Conservation (phyloP, 202 grass and related monocot species). For the Musa balbisiana region DNA sequence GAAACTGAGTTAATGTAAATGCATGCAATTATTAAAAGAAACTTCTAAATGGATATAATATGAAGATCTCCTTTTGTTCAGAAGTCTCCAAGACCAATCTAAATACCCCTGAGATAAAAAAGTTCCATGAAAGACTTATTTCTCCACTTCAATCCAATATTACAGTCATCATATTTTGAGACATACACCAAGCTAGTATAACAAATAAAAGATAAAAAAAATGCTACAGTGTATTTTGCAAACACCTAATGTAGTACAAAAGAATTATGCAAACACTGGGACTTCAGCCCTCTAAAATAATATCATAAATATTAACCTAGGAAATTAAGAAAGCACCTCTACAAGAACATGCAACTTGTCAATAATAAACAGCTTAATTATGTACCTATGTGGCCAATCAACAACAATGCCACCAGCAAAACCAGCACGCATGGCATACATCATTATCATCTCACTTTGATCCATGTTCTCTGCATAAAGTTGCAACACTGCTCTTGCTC, state of each 20-base stretch:
- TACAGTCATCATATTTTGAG: neutral
- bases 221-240: too few relatives aligned
- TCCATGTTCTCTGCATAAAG: constrained; percentile 94
- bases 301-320: neutral
- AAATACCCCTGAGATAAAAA: too few relatives aligned
- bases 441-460: constrained; percentile 96
- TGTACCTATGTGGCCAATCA: constrained; percentile 84
- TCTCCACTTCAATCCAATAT: neutral
- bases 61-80: too few relatives aligned
- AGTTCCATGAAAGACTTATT: neutral
- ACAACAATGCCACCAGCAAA: constrained; percentile 91
- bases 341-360: neutral
- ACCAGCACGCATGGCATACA: constrained; percentile 89
- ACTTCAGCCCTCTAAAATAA: neutral
- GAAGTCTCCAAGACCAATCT: too few relatives aligned
- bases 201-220: too few relatives aligned
- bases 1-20: neutral
- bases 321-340: neutral
- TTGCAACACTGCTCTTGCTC: constrained; percentile 86
- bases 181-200: neutral
- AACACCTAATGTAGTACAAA: neutral
- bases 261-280: neutral
- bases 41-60: neutral
- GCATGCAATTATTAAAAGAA: neutral
- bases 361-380: neutral